Evolutionary conservation across 2,329 filamentous ascomycete species (phyloP).

Genomic region (Escovopsis weberi): DNA sequence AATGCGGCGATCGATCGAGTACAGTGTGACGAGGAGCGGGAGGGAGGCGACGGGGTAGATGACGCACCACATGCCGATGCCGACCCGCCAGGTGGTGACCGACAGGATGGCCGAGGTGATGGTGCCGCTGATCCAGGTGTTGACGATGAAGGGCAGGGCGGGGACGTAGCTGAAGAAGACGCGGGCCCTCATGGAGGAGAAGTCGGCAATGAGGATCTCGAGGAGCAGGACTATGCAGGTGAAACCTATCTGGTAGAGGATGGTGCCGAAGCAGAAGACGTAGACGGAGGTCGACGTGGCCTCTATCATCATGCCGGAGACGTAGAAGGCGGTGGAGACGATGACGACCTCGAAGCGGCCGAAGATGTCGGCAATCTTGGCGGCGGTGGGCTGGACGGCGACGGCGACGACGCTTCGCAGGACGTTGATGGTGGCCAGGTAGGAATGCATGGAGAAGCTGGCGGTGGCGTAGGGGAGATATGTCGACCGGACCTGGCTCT

Average conservation of each 20-base stretch:
- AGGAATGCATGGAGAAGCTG: constrained; percentile 35
- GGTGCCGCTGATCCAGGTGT: constrained; percentile 49
- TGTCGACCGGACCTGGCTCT: constrained; percentile 34
- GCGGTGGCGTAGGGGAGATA: constrained; percentile 43
- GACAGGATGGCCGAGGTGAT: constrained; percentile 35
- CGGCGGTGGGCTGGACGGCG: constrained; percentile 41
- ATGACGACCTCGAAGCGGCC: constrained; percentile 44
- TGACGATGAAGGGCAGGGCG: constrained; percentile 42
- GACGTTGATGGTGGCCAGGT: constrained; percentile 43
- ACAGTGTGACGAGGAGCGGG: constrained; percentile 34
- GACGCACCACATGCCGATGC: constrained; percentile 49
- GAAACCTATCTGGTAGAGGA: constrained; percentile 45
- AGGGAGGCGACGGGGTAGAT: constrained; percentile 42
- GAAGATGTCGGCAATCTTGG: constrained; percentile 49
- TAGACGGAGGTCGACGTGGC: constrained; percentile 32
- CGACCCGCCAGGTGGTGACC: constrained; percentile 43
- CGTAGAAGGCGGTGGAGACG: constrained; percentile 41
- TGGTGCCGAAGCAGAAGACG: constrained; percentile 36
- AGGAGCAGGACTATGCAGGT: constrained; percentile 41
- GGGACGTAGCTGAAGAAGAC: constrained; percentile 50
- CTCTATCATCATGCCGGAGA: constrained; percentile 38
- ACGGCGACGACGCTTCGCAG: constrained; percentile 44
- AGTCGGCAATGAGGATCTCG: constrained; percentile 46
- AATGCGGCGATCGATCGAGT: constrained; percentile 17
- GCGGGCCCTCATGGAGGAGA: constrained; percentile 43